phyloP scores from a whole-genome alignment of 768 basidiomycete genomes.

The Solioccasus polychromus region DNA sequence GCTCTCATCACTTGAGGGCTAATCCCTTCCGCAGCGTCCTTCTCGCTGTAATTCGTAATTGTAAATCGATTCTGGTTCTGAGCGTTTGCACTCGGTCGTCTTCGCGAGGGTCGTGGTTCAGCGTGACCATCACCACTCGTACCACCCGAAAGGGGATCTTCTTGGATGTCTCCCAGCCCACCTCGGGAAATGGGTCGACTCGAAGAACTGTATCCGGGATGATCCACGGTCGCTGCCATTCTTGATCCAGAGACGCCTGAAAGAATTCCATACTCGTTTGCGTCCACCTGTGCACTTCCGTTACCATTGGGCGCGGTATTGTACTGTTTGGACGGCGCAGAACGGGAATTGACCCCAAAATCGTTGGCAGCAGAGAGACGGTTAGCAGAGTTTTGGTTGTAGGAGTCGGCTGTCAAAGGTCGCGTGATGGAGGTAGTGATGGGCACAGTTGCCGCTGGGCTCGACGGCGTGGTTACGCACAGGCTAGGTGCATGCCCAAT shows the following conservation, averaged over 20 bases:
- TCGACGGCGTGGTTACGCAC: conserved; percentile 28
- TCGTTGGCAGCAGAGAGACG: conserved; percentile 11
- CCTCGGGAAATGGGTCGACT: conserved; percentile 14
- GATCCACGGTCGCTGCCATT: conserved; percentile 22
- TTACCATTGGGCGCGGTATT: conserved; percentile 30
- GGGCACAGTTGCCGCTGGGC: conserved; percentile 29
- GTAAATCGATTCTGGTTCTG: conserved; percentile 39
- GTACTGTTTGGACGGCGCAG: conserved; percentile 15
- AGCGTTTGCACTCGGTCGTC: conserved; percentile 31
- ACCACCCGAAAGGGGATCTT: conserved; percentile 7
- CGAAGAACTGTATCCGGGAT: conserved; percentile 25
- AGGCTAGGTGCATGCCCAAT: conserved; percentile 47
- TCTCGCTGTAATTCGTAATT: conserved; percentile 40
- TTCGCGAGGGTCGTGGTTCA: conserved; percentile 18
- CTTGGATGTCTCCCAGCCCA: conserved; percentile 26
- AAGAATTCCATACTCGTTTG: conserved; percentile 23
- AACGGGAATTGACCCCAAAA: conserved; percentile 1
- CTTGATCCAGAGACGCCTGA: conserved; percentile 7
- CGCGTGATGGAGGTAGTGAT: conserved; percentile 23
- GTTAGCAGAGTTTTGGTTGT: conserved; percentile 7
- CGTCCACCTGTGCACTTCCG: conserved; percentile 10
- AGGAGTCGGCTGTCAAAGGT: conserved; percentile 21
- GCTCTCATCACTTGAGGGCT: conserved; percentile 16
- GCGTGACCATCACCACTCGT: neutral
- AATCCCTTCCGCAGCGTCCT: conserved; percentile 36